Conservation (phyloP, 2,329 filamentous ascomycete species). For the Furcasterigmium sp. region DNA sequence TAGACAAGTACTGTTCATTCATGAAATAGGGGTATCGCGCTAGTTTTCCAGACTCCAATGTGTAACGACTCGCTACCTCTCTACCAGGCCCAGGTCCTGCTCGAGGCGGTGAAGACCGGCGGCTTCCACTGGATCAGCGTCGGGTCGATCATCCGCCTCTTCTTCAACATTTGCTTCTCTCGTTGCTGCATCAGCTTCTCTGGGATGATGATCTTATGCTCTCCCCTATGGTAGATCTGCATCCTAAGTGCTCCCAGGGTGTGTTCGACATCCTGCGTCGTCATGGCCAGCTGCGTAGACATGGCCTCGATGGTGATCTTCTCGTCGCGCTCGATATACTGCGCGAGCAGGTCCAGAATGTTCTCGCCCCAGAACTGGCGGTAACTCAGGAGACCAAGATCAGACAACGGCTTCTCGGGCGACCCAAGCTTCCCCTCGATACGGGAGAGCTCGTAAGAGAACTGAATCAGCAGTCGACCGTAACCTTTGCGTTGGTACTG, state of each 20-base stretch:
- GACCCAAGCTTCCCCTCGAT: constrained; percentile 93
- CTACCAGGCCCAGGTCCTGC: constrained; percentile 93
- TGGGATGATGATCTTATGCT: constrained; percentile 92
- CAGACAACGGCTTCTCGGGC: constrained; percentile 92
- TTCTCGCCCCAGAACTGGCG: constrained; percentile 97
- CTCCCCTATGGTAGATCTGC: constrained; percentile 92
- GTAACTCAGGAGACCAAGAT: constrained; percentile 89
- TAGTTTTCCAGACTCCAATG: not conserved
- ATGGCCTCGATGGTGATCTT: constrained; percentile 83
- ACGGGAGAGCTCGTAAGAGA: constrained; percentile 94
- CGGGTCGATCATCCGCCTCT: constrained; percentile 71
- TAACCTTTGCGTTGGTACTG: constrained; percentile 96
- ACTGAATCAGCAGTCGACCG: constrained; percentile 88
- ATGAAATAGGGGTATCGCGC: constrained; percentile 4
- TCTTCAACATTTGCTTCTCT: constrained; percentile 76
- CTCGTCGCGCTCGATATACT: constrained; percentile 60
- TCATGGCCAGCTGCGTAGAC: constrained; percentile 80
- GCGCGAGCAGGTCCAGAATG: constrained; percentile 80
- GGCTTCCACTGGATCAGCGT: constrained; percentile 88
- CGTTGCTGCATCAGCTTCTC: constrained; percentile 74
- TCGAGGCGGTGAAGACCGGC: constrained; percentile 85
- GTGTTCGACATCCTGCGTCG: constrained; percentile 93
- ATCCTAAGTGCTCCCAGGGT: constrained; percentile 92
- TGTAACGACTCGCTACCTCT: too few relatives aligned
- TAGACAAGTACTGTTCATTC: not conserved